Evolutionary conservation across 768 basidiomycete species (phyloP).

Genomic region (Termitomyces sp.): DNA sequence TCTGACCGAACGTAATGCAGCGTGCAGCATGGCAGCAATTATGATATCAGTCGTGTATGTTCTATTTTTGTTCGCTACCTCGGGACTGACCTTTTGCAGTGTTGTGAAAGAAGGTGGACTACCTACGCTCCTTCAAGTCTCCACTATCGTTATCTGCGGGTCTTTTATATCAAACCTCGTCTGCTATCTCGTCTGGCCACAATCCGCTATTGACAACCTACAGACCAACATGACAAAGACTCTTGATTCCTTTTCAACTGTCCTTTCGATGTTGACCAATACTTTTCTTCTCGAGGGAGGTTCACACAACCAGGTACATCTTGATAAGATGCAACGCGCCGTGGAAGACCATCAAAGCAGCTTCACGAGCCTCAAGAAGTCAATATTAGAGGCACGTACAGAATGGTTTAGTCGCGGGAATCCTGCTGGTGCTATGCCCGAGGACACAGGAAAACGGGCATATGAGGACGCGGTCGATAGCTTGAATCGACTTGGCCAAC

Average conservation of each 20-base stretch:
- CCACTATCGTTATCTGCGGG: conserved; percentile 75
- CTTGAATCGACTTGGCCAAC: conserved; percentile 88
- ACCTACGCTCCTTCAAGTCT: conserved; percentile 64
- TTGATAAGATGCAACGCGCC: conserved; percentile 68
- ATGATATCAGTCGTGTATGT: conserved; percentile 78
- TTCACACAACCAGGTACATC: conserved; percentile 44
- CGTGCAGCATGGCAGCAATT: conserved; percentile 81
- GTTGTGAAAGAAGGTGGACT: conserved; percentile 88
- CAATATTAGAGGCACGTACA: conserved; percentile 78
- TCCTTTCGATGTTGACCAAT: conserved; percentile 74
- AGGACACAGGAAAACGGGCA: conserved; percentile 38
- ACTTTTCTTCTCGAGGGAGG: conserved; percentile 80
- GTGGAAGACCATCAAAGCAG: conserved; percentile 82
- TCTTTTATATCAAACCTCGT: conserved; percentile 74
- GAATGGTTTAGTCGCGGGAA: conserved; percentile 56
- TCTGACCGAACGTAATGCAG: conserved; percentile 26
- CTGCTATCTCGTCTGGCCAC: conserved; percentile 82
- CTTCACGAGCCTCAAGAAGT: conserved; percentile 86
- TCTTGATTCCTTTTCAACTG: conserved; percentile 82
- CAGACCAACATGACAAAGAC: conserved; percentile 83
- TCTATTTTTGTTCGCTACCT: background rate
- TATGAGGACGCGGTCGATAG: conserved; percentile 87
- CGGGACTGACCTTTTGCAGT: conserved; percentile 27
- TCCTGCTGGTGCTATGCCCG: conserved; percentile 19
- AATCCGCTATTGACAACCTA: conserved; percentile 76